Base-by-base conservation (phyloP, 1,139 yeast species). In the Saccharomyces pastorianus region DNA sequence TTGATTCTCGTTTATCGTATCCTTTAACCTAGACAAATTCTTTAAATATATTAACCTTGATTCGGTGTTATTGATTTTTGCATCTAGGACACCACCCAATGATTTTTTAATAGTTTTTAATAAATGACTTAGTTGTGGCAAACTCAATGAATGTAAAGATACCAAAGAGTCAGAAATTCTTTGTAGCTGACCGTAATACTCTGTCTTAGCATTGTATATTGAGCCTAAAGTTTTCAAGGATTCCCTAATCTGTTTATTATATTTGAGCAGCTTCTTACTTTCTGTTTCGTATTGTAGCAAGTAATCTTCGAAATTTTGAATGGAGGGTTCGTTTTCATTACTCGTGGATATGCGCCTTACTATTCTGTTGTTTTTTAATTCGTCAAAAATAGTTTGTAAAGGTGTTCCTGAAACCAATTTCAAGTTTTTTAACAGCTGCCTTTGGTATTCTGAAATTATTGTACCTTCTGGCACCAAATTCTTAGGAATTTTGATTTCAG, bases 121-220 rank as follows among this genome's bases (percentile, higher is more conserved):
- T 65, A 73, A 60, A 14, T 51, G 51, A 31, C 55, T 56, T 31
- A 58, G 55, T 3, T 55, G 52, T 6, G 53, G 7, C 3, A 58
- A 57, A 11, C 66, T 68, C 23, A 64, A 48, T 47, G 64, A 64
- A 25, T 63, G 51, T 9, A 68, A 52, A 2, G 70, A 64, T 1
- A 65, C 63, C 41, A 89, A 90, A 51, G 83, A 83, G 68, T 93
- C 98, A 0, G 96, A 89, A 34, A 91, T 79, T 53, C 78, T 85
- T 68, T 93, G 99, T 49, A 93, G 76, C 59, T 88, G 93, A 61
- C 84, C 83, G 71, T 84, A 93, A 67, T 90, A 93, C 48, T 80
- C 88, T 49, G 91, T 78, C 56, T 95, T 81, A 6, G 84, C 75
- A 68, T 93, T 93, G 70, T 84, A 91, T 0, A 87, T 78, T 28